These are phyloP conservation scores for Udeniomyces megalosporus DNA, from an alignment of 768 basidiomycete genomes.

Conservation along the genomic window DNA sequence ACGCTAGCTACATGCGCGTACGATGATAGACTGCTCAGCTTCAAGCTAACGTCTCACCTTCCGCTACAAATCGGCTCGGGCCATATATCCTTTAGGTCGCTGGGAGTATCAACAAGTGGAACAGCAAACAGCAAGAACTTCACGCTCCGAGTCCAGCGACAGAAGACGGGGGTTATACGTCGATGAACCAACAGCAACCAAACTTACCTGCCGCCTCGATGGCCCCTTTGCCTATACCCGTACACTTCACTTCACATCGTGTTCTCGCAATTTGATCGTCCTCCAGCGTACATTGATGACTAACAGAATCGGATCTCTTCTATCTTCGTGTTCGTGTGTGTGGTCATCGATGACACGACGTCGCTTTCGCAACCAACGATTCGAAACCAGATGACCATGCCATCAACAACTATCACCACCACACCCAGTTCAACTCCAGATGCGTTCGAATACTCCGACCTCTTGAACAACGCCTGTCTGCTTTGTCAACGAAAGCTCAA, in stretches of 20 bases:
- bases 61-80: neutral
- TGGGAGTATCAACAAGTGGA: constrained; percentile 92
- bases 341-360: too few species aligned
- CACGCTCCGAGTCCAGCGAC: constrained; percentile 21
- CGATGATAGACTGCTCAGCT: too few species aligned
- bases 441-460: constrained; percentile 73
- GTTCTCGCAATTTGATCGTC: neutral
- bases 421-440: constrained; percentile 18
- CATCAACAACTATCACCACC: too few species aligned
- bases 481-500: constrained; percentile 92
- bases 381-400: too few species aligned
- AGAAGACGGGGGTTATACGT: neutral
- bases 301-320: too few species aligned
- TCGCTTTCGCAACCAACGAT: too few species aligned
- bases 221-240: too few species aligned
- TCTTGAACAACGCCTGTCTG: constrained; percentile 56
- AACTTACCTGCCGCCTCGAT: neutral
- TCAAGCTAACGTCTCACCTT: too few species aligned
- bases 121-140: constrained; percentile 80
- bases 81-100: constrained; percentile 42
- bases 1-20: too few species aligned
- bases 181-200: neutral
- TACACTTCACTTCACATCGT: neutral
- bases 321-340: too few species aligned
- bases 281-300: neutral